These are phyloP conservation scores for Lecanicillium sp. DNA, from an alignment of 2,329 filamentous ascomycete species.

Conservation along the genomic window DNA sequence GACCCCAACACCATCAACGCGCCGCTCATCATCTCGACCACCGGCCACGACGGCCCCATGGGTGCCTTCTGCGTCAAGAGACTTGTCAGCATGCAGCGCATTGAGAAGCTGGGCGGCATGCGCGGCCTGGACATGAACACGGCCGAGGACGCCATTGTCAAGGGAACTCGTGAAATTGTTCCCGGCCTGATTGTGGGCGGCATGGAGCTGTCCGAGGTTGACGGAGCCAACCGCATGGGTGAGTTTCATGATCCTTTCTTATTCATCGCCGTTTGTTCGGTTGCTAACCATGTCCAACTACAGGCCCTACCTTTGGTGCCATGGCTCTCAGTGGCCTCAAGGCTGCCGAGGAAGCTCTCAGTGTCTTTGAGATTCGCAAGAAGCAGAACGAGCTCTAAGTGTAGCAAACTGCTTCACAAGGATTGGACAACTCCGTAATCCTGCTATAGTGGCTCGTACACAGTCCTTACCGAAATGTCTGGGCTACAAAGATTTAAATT, in stretches of 20 bases:
- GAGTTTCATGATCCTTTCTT: constrained; percentile 10
- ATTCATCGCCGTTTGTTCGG: constrained; percentile 39
- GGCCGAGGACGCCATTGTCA: constrained; percentile 90
- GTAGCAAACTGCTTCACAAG: too few species aligned
- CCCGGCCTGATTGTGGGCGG: constrained; percentile 87
- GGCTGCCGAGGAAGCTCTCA: constrained; percentile 79
- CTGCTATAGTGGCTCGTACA: too few species aligned
- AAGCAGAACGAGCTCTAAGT: constrained; percentile 60
- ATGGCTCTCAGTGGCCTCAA: constrained; percentile 86
- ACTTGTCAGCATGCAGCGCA: constrained; percentile 77
- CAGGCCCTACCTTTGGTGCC: constrained; percentile 71
- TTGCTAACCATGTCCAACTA: not conserved
- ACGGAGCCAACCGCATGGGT: constrained; percentile 88
- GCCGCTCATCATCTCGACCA: constrained; percentile 80
- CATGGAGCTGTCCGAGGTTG: constrained; percentile 88
- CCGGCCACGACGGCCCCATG: constrained; percentile 84
- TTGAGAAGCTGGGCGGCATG: constrained; percentile 85
- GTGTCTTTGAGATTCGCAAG: constrained; percentile 70
- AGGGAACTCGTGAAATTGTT: constrained; percentile 79
- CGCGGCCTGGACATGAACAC: constrained; percentile 86
- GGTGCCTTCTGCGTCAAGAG: constrained; percentile 89
- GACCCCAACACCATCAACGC: constrained; percentile 96
- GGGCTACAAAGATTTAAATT: too few species aligned
- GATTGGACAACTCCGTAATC: too few species aligned
- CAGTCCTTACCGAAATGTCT: too few species aligned